phyloP scores from a whole-genome alignment of 495 filamentous ascomycete species.

The Glarea lozoyensis region DNA sequence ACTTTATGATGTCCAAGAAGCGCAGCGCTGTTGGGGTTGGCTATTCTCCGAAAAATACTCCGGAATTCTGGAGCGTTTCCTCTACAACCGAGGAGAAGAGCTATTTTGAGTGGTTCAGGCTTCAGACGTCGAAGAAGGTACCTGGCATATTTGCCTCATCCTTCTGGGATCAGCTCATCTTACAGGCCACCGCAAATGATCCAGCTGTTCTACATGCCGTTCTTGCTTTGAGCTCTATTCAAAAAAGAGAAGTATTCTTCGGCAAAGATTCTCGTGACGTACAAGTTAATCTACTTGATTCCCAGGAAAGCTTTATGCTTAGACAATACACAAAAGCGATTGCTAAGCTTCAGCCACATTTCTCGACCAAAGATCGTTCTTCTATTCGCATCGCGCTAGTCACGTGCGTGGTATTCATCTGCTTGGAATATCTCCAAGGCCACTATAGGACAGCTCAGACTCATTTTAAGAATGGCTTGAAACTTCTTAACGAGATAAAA shows the following conservation, averaged over 20 bases:
- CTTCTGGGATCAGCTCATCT: conserved; percentile 38
- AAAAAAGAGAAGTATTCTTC: conserved; percentile 4
- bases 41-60: background rate
- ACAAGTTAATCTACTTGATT: conserved; percentile 1
- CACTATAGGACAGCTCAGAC: conserved; percentile 27
- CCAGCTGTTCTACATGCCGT: conserved; percentile 42
- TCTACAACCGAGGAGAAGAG: conserved; percentile 4
- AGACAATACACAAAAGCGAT: conserved; percentile 40
- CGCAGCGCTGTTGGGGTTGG: no score
- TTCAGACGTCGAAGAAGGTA: conserved; percentile 31
- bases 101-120: conserved; percentile 32
- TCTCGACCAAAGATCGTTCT: conserved; percentile 1
- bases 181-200: conserved; percentile 35
- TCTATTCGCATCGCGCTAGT: conserved; percentile 32
- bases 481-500: conserved; percentile 20
- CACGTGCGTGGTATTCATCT: conserved; percentile 45
- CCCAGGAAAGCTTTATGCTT: conserved; percentile 25
- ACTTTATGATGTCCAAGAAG: no score
- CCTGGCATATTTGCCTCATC: conserved; percentile 33
- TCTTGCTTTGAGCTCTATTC: conserved; percentile 24
- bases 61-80: background rate
- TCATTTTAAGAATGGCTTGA: conserved; percentile 37
- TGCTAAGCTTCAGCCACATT: conserved; percentile 25
- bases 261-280: background rate
- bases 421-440: conserved; percentile 44